Evolutionary conservation across 2,329 filamentous ascomycete genomes (phyloP), one percentile per base, ranked within the genome.

Genomic region (Setomelanomma holmii): DNA sequence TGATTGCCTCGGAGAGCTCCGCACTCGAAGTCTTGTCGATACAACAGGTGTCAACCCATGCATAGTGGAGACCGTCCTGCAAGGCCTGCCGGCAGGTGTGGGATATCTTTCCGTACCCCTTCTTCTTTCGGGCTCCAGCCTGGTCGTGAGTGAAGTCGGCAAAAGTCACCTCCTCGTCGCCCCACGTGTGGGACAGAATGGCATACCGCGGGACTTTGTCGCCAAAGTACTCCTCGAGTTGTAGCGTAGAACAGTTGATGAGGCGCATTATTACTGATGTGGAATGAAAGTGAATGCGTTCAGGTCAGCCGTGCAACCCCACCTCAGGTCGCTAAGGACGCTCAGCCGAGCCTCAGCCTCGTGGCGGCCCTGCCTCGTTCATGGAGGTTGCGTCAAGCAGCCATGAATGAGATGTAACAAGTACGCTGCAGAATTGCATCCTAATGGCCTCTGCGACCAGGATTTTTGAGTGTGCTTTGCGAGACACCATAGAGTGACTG

Each of bases 41-140:
- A 33, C 52, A 52, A 23, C 52, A 58, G 4, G 55, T 58, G 21
- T 56, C 55, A 12, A 58, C 43, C 55, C 55, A 58, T 35, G 34
- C 46, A 24, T 50, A 58, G 5, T 53, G 12, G 12, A 53, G 27
- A 1, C 43, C 38, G 22, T 53, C 49, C 5, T 12, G 16, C n/a
- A 34, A 14, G 8, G 56, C 56, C 47, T 51, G 53, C 8, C 38
- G 20, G 17, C 40, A 47, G 23, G 54, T 50, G 30, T 35, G 30
- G n/a, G 40, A 21, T 19, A 59, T 53, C 43, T 57, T 59, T 20
- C 12, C 24, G 27, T 47, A 58, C 20, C 57, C 57, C 20, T 41
- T 40, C n/a, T 45, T 45, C 1, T 24, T 14, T n/a, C 5, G n/a
- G 43, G 21, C n/a, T 38, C 12, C 43, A 16, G 35, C 14, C 35